phyloP scores from a whole-genome alignment of 352 stramenopile species.

The Pythium aphanidermatum region DNA sequence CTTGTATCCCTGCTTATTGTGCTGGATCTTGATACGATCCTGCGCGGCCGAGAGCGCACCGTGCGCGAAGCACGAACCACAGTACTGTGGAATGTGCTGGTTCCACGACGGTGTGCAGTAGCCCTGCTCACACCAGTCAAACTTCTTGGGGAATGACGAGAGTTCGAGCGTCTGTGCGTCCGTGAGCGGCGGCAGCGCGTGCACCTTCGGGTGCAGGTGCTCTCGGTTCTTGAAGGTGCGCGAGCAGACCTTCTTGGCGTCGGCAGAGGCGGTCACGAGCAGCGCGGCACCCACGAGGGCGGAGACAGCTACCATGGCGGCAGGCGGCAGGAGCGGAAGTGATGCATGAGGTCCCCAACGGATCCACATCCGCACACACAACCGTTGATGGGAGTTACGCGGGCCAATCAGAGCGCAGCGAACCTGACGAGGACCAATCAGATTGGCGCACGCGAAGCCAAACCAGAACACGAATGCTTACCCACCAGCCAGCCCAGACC shows the following conservation, averaged over 20 bases:
- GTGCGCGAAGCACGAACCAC: conserved; percentile 72
- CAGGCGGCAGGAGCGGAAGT: too few relatives aligned
- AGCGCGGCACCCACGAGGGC: conserved; percentile 7
- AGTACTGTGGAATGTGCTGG: conserved; percentile 71
- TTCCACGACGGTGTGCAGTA: conserved; percentile 62
- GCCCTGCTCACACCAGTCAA: conserved; percentile 82
- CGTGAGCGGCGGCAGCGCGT: conserved; percentile 25
- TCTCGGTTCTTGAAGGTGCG: conserved; percentile 40
- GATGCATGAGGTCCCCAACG: too few relatives aligned
- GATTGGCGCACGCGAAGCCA: too few relatives aligned
- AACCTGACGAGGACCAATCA: too few relatives aligned
- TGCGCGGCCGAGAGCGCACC: conserved; percentile 42
- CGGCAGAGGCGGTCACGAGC: conserved; percentile 6
- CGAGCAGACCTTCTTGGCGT: conserved; percentile 37
- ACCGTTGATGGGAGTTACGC: too few relatives aligned
- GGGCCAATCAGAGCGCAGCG: too few relatives aligned
- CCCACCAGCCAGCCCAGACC: too few relatives aligned
- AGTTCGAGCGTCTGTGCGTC: conserved; percentile 31
- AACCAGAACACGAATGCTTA: too few relatives aligned
- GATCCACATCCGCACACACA: too few relatives aligned
- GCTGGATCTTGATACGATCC: conserved; percentile 65
- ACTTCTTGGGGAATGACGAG: conserved; percentile 37
- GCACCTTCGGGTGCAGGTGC: conserved; percentile 31
- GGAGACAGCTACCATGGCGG: conserved; percentile 1
- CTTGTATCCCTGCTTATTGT: conserved; percentile 31